A percentile compares a stretch with the other conserved stretches of the same genome.
phyloP scores from a whole-genome alignment of 768 basidiomycete species.

The Lenzites betulinus region DNA sequence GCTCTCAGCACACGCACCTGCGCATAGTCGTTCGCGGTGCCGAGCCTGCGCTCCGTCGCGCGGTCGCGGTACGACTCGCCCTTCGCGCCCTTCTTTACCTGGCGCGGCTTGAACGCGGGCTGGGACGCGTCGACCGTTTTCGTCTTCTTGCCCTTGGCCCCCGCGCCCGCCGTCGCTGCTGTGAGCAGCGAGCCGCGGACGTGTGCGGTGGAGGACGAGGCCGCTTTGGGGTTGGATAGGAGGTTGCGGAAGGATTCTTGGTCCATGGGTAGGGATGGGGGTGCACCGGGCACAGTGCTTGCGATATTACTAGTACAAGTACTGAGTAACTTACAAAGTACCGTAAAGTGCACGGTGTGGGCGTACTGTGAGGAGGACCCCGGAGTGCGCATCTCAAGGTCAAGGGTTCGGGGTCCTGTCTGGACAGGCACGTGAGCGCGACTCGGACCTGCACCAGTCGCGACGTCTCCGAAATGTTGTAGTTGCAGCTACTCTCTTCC shows the following conservation, averaged over 20 bases:
- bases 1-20: constrained; percentile 43
- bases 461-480: too few species aligned
- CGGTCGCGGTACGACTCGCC: constrained; percentile 74
- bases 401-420: too few species aligned
- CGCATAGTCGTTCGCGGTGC: constrained; percentile 72
- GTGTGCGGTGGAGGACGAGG: constrained; percentile 24
- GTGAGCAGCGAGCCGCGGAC: constrained; percentile 36
- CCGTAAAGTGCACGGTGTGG: too few species aligned
- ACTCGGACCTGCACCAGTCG: too few species aligned
- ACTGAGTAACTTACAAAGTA: too few species aligned
- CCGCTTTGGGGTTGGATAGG: constrained; percentile 41
- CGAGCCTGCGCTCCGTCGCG: constrained; percentile 70
- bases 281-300: not conserved
- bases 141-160: constrained; percentile 20
- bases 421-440: too few species aligned
- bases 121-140: constrained; percentile 53
- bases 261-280: constrained; percentile 1
- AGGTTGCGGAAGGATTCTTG: constrained; percentile 65
- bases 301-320: not conserved
- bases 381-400: too few species aligned
- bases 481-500: too few species aligned
- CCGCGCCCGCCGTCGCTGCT: constrained; percentile 20
- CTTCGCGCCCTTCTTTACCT: constrained; percentile 61
- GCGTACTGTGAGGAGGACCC: too few species aligned
- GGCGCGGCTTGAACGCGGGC: constrained; percentile 80